A percentile compares a stretch with the other conserved stretches of the same genome.
Conservation (phyloP, 768 basidiomycete species). For the Butyriboletus loyo region DNA sequence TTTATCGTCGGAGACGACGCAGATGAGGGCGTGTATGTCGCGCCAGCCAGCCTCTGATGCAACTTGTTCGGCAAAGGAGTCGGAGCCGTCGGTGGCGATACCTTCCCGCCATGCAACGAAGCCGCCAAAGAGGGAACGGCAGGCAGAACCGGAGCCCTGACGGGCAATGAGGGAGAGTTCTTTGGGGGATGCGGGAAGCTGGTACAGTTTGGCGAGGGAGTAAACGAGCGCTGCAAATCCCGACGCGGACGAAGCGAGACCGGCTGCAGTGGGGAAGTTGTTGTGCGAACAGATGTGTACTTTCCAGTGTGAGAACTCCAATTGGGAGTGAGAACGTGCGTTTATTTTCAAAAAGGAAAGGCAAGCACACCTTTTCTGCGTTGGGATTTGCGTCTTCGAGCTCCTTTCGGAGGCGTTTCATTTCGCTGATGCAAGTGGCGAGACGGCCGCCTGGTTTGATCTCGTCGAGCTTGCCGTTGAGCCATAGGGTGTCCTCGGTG, state of each 20-base stretch:
- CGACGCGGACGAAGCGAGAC: conserved; percentile 94
- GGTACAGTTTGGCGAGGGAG: conserved; percentile 84
- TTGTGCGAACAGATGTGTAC: conserved; percentile 94
- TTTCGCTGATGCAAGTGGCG: conserved; percentile 80
- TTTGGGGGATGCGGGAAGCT: conserved; percentile 73
- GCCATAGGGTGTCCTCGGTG: conserved; percentile 79
- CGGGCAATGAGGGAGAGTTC: conserved; percentile 91
- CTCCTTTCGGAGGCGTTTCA: conserved; percentile 72
- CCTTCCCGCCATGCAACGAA: conserved; percentile 88
- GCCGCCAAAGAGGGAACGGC: conserved; percentile 95
- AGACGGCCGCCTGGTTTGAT: conserved; percentile 80
- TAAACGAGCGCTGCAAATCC: conserved; percentile 94
- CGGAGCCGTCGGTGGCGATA: conserved; percentile 61
- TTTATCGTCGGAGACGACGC: conserved; percentile 93
- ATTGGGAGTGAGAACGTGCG: not conserved
- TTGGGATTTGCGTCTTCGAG: conserved; percentile 69
- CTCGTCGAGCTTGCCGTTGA: conserved; percentile 90
- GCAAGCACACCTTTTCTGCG: conserved; percentile 56
- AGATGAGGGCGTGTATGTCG: conserved; percentile 94
- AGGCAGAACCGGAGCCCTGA: conserved; percentile 97
- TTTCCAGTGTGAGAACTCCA: conserved; percentile 37
- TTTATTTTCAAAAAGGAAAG: not conserved
- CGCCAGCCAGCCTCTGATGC: conserved; percentile 90
- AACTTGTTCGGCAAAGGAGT: conserved; percentile 86
- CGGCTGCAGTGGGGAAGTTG: conserved; percentile 99